Percentiles rank a stretch among this genome's conserved stretches.
Evolutionary conservation across 805 yeast genomes (phyloP).

Genomic region (Saccharomyces jurei): DNA sequence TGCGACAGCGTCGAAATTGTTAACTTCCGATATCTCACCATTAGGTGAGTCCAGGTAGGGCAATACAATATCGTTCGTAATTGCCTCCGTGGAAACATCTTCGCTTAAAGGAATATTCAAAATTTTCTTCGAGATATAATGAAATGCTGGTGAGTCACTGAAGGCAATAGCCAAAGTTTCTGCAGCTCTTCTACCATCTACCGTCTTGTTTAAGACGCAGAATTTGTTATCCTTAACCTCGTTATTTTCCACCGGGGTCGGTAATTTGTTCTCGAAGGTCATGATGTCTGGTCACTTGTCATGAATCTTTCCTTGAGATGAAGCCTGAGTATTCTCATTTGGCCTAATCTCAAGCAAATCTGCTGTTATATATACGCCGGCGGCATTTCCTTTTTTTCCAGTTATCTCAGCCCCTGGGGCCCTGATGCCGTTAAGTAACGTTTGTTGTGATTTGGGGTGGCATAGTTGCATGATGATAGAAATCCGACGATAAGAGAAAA

Average conservation of each 20-base stretch:
- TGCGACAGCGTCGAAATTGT: slow-evolving; percentile 29
- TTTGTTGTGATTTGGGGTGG: not conserved
- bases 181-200: slow-evolving; percentile 20
- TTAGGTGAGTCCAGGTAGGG: slow-evolving; percentile 22
- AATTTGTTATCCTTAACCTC: not conserved
- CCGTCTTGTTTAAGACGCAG: slow-evolving; percentile 10
- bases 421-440: not conserved
- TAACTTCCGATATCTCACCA: slow-evolving; percentile 28
- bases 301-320: not conserved
- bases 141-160: slow-evolving; percentile 19
- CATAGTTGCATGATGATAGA: not conserved
- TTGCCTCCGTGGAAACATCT: slow-evolving; percentile 16
- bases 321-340: not conserved
- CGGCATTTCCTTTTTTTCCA: not conserved
- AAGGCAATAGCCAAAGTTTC: slow-evolving; percentile 25
- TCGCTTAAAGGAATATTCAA: slow-evolving; percentile 21
- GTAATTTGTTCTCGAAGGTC: not conserved
- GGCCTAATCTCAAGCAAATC: not conserved
- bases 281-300: not conserved
- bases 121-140: slow-evolving; percentile 26
- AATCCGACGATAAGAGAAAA: too few relatives aligned
- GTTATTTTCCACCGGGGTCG: not conserved
- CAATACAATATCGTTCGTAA: slow-evolving; percentile 19
- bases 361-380: not conserved
- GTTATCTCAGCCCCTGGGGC: not conserved